Base-by-base conservation (phyloP, 495 filamentous ascomycete genomes). In the Trichocladium antarcticum region DNA sequence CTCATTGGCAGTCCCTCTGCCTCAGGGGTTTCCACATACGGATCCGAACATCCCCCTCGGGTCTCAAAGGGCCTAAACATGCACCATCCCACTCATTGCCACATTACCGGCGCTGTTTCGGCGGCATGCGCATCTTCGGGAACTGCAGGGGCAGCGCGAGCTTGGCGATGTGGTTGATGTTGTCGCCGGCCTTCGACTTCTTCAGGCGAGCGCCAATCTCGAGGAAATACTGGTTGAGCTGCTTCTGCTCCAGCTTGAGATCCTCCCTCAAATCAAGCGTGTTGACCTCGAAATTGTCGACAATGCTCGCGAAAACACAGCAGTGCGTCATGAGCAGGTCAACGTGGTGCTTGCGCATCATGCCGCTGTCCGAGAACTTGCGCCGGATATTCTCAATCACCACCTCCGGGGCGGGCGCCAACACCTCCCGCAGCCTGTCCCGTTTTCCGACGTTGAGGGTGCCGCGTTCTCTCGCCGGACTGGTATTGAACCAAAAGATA, bases 91-190 rank as follows among this genome's bases (percentile, higher is more conserved):
- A 5, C 14, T 21, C 31, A 16, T n/a, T 43, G 15, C 1, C 44
- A 19, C 8, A 17, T 57, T 46, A 54, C 34, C 40, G 61, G 15
- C 50, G 36, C 21, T 34, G 37, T n/a, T 48, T 37, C 2, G 40
- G 45, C 35, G 55, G 55, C n/a, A n/a, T n/a, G n/a, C 61, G 59
- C 35, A 65, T 56, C 68, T 79, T 84, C 0, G 92, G 92, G 59
- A 97, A 95, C 47, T 82, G 76, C 47, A 95, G 67, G 1, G 93
- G 93, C 44, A 95, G 57, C 51, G 72, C 81, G 54, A 98, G 69
- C 47, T 77, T 74, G 14, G 85, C 89, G 38, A 77, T 73, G 47
- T 82, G 74, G 19, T 74, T 72, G 31, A 66, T 59, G 48, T 68
- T 67, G 49, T 78, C 74, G 10, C 56, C 70, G 20, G 74, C 71